phyloP scores from a whole-genome alignment of 2,329 filamentous ascomycete species.

The Neoascochyta sp. region DNA sequence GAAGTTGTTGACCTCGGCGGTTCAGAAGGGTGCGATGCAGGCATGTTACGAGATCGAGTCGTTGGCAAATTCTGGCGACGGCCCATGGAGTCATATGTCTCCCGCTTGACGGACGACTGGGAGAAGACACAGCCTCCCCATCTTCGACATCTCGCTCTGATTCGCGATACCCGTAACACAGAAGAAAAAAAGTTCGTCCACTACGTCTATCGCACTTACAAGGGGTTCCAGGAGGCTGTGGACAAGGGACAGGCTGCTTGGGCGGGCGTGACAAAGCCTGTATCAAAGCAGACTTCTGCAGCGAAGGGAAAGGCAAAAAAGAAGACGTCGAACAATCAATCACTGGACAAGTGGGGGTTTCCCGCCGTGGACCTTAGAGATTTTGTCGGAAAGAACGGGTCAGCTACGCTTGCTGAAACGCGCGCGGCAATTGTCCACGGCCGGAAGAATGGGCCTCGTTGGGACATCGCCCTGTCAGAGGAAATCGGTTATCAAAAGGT shows the following conservation, averaged over 20 bases:
- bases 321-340: conserved; percentile 2
- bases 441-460: conserved; percentile 17
- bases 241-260: conserved; percentile 49
- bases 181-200: conserved; percentile 44
- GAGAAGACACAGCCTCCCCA: conserved; percentile 56
- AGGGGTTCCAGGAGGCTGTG: conserved; percentile 53
- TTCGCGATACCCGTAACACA: conserved; percentile 52
- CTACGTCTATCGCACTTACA: conserved; percentile 54
- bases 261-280: conserved; percentile 49
- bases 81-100: conserved; percentile 52
- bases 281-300: conserved; percentile 23
- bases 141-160: conserved; percentile 54
- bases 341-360: conserved; percentile 34
- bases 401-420: conserved; percentile 25
- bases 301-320: conserved; percentile 15
- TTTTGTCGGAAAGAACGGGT: conserved; percentile 20
- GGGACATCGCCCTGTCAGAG: conserved; percentile 23
- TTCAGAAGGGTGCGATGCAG: conserved; percentile 48
- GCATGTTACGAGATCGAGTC: conserved; percentile 36
- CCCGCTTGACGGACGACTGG: conserved; percentile 54
- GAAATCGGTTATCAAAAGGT: conserved; percentile 22
- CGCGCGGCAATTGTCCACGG: conserved; percentile 17
- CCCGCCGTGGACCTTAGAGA: conserved; percentile 12
- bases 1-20: conserved; percentile 49
- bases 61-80: conserved; percentile 54